These are phyloP conservation scores for Penicillium digitatum DNA, from an alignment of 2,329 filamentous ascomycete species.

Conservation along the genomic window DNA sequence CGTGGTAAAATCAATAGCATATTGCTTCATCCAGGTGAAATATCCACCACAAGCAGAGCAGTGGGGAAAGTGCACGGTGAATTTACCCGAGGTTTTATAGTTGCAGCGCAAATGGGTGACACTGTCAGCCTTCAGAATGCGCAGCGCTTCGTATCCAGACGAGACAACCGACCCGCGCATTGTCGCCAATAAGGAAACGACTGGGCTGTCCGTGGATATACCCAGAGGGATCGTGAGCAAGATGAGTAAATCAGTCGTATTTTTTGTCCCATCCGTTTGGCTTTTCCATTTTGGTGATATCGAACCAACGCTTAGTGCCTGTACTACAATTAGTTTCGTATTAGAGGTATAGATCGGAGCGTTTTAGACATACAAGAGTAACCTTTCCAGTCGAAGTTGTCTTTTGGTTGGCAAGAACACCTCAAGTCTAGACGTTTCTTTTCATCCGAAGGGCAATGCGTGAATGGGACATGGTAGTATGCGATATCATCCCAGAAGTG, in stretches of 20 bases:
- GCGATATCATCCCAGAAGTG: slow-evolving; percentile 99
- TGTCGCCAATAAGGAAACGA: slow-evolving; percentile 23
- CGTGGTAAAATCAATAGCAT: neutral
- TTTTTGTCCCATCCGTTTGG: slow-evolving; percentile 80
- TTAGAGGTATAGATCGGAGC: neutral
- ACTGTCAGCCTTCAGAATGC: slow-evolving; percentile 5
- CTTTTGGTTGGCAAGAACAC: slow-evolving; percentile 90
- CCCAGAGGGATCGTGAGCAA: slow-evolving; percentile 15
- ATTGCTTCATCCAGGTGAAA: neutral
- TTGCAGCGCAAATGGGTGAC: slow-evolving; percentile 7
- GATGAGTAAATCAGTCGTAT: slow-evolving; percentile 39
- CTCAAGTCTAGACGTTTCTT: slow-evolving; percentile 76
- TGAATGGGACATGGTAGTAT: slow-evolving; percentile 97
- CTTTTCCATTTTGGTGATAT: slow-evolving; percentile 74
- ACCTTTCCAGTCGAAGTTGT: slow-evolving; percentile 99
- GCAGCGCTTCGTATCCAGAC: slow-evolving; percentile 6
- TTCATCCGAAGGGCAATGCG: slow-evolving; percentile 91
- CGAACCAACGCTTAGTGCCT: slow-evolving; percentile 84
- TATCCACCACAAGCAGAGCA: neutral
- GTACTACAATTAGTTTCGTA: slow-evolving; percentile 10
- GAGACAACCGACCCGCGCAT: slow-evolving; percentile 17
- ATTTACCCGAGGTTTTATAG: slow-evolving; percentile 7
- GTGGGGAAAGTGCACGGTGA: neutral
- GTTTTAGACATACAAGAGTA: slow-evolving; percentile 74
- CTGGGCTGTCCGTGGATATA: slow-evolving; percentile 17